Conservation (phyloP, 2,329 filamentous ascomycete genomes). For the Apiospora malaysiana region DNA sequence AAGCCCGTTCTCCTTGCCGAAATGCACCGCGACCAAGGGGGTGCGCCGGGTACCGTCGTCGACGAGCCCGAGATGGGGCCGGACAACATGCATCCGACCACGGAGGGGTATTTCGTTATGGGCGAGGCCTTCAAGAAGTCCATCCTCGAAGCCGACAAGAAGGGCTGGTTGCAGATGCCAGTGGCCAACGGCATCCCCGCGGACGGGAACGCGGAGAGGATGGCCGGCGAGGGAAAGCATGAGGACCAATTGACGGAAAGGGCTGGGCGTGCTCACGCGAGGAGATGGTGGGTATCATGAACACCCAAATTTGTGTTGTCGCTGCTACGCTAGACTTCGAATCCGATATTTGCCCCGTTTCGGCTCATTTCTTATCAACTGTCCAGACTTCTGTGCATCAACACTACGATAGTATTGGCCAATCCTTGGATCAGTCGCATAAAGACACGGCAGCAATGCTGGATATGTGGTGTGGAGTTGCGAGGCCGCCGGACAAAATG, state of each 20-base stretch:
- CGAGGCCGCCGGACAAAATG: neutral
- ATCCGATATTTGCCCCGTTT: neutral
- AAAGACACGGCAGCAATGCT: neutral
- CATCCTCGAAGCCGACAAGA: slow-evolving; percentile 34
- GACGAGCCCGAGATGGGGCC: slow-evolving; percentile 33
- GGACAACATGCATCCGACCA: slow-evolving; percentile 36
- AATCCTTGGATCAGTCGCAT: neutral
- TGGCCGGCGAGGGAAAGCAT: neutral
- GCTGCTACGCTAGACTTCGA: neutral
- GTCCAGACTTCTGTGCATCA: neutral
- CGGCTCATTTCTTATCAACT: neutral
- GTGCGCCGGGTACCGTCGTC: slow-evolving; percentile 29
- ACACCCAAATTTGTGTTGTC: neutral
- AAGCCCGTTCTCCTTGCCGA: slow-evolving; percentile 34
- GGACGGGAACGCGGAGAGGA: slow-evolving; percentile 30
- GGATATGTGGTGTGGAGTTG: neutral
- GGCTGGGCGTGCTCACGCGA: neutral
- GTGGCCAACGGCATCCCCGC: slow-evolving; percentile 33
- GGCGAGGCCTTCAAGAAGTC: slow-evolving; percentile 35
- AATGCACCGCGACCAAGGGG: slow-evolving; percentile 37
- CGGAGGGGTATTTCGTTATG: slow-evolving; percentile 40
- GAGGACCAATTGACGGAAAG: slow-evolving; percentile 3
- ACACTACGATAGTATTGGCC: neutral
- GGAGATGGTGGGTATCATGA: neutral
- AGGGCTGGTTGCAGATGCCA: slow-evolving; percentile 32